A percentile compares a stretch with the other conserved stretches of the same genome.
These are phyloP conservation scores for Neurospora tetraspora DNA, from an alignment of 495 filamentous ascomycete genomes.

Conservation along the genomic window DNA sequence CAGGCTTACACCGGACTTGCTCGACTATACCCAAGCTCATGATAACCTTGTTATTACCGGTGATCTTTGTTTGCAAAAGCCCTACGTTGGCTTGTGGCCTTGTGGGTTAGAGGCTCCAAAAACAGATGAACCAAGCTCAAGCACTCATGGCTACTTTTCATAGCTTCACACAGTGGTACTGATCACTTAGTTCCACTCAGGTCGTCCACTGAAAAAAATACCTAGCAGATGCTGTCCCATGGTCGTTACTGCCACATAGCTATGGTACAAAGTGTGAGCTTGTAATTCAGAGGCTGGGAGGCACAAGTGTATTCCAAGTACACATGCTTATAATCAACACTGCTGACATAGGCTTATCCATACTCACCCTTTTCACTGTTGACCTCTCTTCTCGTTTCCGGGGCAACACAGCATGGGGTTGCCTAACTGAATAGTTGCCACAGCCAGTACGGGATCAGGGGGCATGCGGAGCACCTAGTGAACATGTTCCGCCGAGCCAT, in stretches of 20 bases:
- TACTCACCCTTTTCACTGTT: background rate
- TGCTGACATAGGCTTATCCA: background rate
- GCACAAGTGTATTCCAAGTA: background rate
- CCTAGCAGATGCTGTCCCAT: background rate
- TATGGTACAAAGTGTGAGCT: background rate
- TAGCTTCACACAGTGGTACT: background rate
- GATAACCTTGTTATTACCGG: background rate
- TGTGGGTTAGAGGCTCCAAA: background rate
- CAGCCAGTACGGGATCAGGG: background rate
- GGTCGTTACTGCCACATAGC: background rate
- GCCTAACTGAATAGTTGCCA: background rate
- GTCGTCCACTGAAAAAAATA: background rate
- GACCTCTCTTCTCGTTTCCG: background rate
- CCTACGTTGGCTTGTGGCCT: background rate
- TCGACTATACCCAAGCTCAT: background rate
- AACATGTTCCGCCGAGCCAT: background rate
- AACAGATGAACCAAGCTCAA: background rate
- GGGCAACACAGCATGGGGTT: background rate
- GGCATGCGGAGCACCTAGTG: background rate
- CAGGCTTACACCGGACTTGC: background rate
- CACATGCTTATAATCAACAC: background rate
- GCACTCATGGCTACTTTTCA: background rate
- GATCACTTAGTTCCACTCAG: background rate
- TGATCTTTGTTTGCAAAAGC: background rate
- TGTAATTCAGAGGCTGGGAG: background rate